A percentile compares a stretch with the other conserved stretches of the same genome.
Evolutionary conservation across 1,139 yeast species (phyloP).

Genomic region (Entelexis sorbosivorans): DNA sequence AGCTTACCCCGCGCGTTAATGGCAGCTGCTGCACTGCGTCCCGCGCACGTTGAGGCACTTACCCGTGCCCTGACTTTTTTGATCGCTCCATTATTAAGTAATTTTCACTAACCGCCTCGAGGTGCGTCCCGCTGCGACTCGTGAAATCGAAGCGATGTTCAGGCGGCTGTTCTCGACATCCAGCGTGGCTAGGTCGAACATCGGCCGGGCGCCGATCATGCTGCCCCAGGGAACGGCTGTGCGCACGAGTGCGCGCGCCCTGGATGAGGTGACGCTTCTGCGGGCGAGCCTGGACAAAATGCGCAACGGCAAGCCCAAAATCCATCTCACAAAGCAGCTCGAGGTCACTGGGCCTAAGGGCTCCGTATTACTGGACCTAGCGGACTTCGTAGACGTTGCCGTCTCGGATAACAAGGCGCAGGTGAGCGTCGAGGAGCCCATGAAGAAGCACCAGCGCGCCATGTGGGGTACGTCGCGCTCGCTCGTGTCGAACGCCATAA

Average conservation of each 20-base stretch:
- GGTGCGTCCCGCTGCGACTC: neutral
- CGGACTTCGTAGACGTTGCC: constrained; percentile 49
- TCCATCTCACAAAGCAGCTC: constrained; percentile 49
- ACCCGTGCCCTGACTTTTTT: constrained; percentile 7
- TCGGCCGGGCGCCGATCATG: constrained; percentile 51
- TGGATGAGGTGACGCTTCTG: constrained; percentile 41
- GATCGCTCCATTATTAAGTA: neutral
- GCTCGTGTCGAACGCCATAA: constrained; percentile 59
- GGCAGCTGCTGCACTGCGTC: too few species aligned
- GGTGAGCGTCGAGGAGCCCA: constrained; percentile 49
- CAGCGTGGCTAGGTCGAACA: constrained; percentile 34
- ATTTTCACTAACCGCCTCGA: neutral
- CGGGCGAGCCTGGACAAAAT: constrained; percentile 25
- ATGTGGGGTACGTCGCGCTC: constrained; percentile 96
- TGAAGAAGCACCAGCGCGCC: constrained; percentile 58
- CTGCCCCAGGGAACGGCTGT: constrained; percentile 44
- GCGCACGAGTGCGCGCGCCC: constrained; percentile 31
- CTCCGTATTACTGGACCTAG: constrained; percentile 48
- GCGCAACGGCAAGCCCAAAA: constrained; percentile 53
- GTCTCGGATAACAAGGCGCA: constrained; percentile 36
- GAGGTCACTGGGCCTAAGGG: constrained; percentile 81
- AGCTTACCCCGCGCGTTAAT: too few species aligned
- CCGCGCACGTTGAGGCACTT: neutral
- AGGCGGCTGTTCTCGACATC: constrained; percentile 20
- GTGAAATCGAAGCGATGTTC: constrained; percentile 4